Percentiles rank a stretch among this genome's conserved stretches.
Evolutionary conservation across 129 eudicot genomes (phyloP).

Genomic region (Artemisia argyi): DNA sequence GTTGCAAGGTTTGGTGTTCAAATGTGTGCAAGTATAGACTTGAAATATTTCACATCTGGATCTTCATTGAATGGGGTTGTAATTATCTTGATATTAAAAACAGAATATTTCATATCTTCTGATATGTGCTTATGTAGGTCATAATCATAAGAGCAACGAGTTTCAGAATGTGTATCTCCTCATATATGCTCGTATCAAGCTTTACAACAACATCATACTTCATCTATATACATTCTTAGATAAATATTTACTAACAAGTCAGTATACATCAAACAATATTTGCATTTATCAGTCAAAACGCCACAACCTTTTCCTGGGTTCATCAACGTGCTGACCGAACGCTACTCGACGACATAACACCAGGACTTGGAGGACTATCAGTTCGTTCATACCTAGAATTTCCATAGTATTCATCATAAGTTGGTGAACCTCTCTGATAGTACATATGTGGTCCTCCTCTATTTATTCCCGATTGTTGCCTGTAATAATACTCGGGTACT

Average conservation of each 20-base stretch:
- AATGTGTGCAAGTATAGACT: background rate
- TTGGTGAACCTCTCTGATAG: conserved; percentile 35
- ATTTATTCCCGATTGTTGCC: conserved; percentile 39
- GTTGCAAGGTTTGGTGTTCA: background rate
- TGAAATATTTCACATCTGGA: background rate
- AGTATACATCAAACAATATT: conserved; percentile 13
- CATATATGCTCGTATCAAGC: conserved; percentile 10
- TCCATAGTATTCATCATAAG: conserved; percentile 32
- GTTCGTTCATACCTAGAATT: conserved; percentile 36
- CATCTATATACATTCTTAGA: conserved; percentile 20
- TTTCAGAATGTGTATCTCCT: conserved; percentile 2
- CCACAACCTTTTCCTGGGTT: background rate
- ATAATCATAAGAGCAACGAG: background rate
- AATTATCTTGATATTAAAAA: no score
- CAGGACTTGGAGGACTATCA: conserved; percentile 42
- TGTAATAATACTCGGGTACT: conserved; percentile 31
- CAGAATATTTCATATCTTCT: background rate
- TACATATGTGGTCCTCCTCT: conserved; percentile 29
- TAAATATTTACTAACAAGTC: conserved; percentile 1
- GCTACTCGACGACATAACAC: conserved; percentile 20
- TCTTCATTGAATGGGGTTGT: no score
- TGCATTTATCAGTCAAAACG: no score
- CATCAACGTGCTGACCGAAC: conserved; percentile 13
- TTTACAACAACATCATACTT: conserved; percentile 17
- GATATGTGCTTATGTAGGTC: background rate